Conservation (phyloP, 2,329 filamentous ascomycete genomes). For the Aphanoascus verrucosus region DNA sequence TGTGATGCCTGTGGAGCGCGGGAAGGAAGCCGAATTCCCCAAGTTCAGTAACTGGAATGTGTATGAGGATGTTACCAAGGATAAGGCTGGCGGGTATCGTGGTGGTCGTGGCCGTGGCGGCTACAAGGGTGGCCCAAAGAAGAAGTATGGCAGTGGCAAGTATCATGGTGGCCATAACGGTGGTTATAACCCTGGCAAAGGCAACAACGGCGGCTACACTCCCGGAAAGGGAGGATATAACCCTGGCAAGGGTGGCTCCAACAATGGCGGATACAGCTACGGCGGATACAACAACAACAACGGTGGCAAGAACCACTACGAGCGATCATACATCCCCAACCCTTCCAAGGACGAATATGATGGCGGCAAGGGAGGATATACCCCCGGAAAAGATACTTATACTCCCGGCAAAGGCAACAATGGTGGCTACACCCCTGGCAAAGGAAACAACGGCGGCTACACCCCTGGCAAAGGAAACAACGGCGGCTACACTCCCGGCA, state of each 20-base stretch:
- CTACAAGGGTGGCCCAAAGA: no score
- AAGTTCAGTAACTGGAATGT: constrained; percentile 8
- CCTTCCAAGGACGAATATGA: no score
- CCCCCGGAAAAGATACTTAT: background rate
- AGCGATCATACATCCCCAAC: no score
- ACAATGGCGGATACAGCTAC: background rate
- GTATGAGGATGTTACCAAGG: constrained; percentile 10
- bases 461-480: background rate
- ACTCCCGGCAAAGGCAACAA: background rate
- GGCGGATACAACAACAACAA: background rate
- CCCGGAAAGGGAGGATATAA: background rate
- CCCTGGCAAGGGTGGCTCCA: background rate
- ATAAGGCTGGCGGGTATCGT: constrained; percentile 9
- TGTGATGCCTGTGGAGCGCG: constrained; percentile 15
- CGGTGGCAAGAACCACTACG: background rate
- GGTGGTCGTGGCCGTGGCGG: background rate
- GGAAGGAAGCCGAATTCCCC: constrained; percentile 6
- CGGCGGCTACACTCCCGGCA: background rate
- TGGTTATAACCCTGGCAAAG: background rate
- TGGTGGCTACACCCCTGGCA: background rate
- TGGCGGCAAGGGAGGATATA: background rate
- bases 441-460: background rate
- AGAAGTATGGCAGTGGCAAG: no score
- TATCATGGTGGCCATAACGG: no score
- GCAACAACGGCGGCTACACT: background rate